Evolutionary conservation across 768 basidiomycete species (phyloP).

Genomic region (Paxillus involutus): DNA sequence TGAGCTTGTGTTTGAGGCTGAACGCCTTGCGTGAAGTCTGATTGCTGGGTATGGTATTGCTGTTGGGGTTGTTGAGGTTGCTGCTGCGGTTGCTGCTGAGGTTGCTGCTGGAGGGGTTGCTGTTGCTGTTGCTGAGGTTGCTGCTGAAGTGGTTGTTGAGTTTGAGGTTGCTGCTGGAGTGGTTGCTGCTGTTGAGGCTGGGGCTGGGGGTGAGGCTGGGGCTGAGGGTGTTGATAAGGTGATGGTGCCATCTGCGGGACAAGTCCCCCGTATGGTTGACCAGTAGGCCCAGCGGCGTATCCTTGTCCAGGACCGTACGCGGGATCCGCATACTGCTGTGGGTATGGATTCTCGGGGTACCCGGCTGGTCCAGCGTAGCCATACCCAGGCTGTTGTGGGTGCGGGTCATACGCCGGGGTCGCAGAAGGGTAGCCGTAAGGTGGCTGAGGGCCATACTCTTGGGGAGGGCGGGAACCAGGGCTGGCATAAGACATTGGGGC

Average conservation of each 20-base stretch:
- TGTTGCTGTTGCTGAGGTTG: slow-evolving; percentile 13
- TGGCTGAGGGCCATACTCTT: slow-evolving; percentile 37
- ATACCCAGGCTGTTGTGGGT: slow-evolving; percentile 28
- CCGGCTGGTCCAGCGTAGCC: slow-evolving; percentile 21
- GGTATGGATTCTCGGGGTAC: slow-evolving; percentile 25
- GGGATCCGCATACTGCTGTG: slow-evolving; percentile 27
- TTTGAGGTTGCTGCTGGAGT: slow-evolving; percentile 15
- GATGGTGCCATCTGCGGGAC: slow-evolving; percentile 29
- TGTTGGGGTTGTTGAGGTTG: slow-evolving; percentile 36
- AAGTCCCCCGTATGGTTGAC: slow-evolving; percentile 22
- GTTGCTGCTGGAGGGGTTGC: slow-evolving; percentile 21
- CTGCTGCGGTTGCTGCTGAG: slow-evolving; percentile 26
- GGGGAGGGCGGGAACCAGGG: slow-evolving; percentile 33
- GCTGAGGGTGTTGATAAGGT: slow-evolving; percentile 33
- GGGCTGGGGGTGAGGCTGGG: slow-evolving; percentile 28
- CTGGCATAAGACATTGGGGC: slow-evolving; percentile 26
- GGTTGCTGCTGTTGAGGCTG: slow-evolving; percentile 22
- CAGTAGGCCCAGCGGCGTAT: slow-evolving; percentile 10
- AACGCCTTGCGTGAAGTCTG: slow-evolving; percentile 14
- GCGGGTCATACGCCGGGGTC: slow-evolving; percentile 42
- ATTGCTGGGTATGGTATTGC: slow-evolving; percentile 22
- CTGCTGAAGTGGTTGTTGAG: slow-evolving; percentile 31
- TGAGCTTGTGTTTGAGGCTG: slow-evolving; percentile 32
- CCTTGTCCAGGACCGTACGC: slow-evolving; percentile 24
- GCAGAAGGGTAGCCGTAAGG: slow-evolving; percentile 46